Evolutionary conservation across 345 rosid genomes (phyloP).

Genomic region (Cardamine occulta): DNA sequence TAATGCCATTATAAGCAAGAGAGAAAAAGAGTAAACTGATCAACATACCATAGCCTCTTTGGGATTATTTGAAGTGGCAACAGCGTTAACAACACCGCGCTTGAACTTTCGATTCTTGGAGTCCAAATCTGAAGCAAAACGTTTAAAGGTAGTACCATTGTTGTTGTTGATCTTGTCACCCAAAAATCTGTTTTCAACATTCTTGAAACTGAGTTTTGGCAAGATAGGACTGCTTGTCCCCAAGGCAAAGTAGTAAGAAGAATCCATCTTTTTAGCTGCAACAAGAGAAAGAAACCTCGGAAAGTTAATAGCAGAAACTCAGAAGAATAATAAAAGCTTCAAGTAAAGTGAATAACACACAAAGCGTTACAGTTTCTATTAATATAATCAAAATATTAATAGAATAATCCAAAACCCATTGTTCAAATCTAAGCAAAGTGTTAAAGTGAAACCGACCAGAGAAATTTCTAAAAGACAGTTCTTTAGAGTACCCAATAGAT

Average conservation of each 20-base stretch:
- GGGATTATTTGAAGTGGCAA: conserved; percentile 69
- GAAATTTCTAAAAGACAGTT: conserved; percentile 3
- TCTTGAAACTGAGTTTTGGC: conserved; percentile 45
- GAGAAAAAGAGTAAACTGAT: conserved; percentile 19
- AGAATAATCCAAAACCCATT: conserved; percentile 31
- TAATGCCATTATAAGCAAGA: not conserved
- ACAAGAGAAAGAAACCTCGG: conserved; percentile 34
- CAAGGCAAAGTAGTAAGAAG: conserved; percentile 55
- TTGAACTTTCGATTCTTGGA: conserved; percentile 50
- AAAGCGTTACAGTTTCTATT: conserved; percentile 29
- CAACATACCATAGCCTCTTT: conserved; percentile 63
- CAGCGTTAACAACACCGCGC: conserved; percentile 54
- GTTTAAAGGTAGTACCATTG: conserved; percentile 46
- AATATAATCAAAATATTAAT: conserved; percentile 24
- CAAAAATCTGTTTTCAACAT: conserved; percentile 51
- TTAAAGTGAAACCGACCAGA: conserved; percentile 45
- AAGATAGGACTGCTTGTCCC: conserved; percentile 45
- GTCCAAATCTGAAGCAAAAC: conserved; percentile 47
- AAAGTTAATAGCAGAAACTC: conserved; percentile 37
- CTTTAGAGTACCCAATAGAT: conserved; percentile 15
- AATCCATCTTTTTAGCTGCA: conserved; percentile 63
- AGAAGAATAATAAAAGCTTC: conserved; percentile 48
- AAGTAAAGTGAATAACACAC: conserved; percentile 58
- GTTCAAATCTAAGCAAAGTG: conserved; percentile 49
- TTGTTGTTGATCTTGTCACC: conserved; percentile 58